Percentiles rank a stretch among this genome's conserved stretches.
Conservation (phyloP, 768 basidiomycete genomes). For the Gelatoporia subvermispora region DNA sequence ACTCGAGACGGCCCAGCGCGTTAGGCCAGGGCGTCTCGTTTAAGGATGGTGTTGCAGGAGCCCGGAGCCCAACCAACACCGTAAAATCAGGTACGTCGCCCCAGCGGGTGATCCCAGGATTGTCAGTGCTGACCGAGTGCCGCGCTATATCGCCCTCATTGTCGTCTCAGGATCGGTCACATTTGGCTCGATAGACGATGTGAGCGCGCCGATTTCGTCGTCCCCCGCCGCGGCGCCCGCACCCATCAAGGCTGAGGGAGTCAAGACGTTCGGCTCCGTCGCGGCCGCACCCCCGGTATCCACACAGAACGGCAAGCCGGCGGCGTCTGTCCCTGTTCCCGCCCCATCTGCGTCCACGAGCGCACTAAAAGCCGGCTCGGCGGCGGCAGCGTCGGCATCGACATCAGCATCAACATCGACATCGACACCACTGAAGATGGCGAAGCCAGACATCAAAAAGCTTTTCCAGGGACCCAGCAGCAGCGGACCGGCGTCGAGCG, state of each 20-base stretch:
- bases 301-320: conserved; percentile 58
- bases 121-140: conserved; percentile 8
- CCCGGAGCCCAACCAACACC: conserved; percentile 56
- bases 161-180: conserved; percentile 57
- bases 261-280: conserved; percentile 81
- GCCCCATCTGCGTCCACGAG: conserved; percentile 19
- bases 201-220: conserved; percentile 69
- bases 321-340: conserved; percentile 31
- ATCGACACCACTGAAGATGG: conserved; percentile 22
- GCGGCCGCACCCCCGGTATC: conserved; percentile 48
- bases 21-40: conserved; percentile 67
- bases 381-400: conserved; percentile 15
- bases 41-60: conserved; percentile 76
- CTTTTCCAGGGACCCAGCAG: conserved; percentile 50
- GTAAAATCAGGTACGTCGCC: conserved; percentile 56
- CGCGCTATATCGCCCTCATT: background rate
- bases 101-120: background rate
- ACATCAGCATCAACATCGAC: conserved; percentile 33
- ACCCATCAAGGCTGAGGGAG: conserved; percentile 60
- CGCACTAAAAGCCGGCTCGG: too few species aligned
- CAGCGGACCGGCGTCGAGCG: conserved; percentile 12
- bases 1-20: conserved; percentile 76
- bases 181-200: conserved; percentile 89
- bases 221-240: conserved; percentile 64
- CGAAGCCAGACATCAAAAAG: conserved; percentile 52